Evolutionary conservation across 331 rosid genomes (phyloP), one percentile per base, ranked within the genome.

Genomic region (Rosa hybrid): DNA sequence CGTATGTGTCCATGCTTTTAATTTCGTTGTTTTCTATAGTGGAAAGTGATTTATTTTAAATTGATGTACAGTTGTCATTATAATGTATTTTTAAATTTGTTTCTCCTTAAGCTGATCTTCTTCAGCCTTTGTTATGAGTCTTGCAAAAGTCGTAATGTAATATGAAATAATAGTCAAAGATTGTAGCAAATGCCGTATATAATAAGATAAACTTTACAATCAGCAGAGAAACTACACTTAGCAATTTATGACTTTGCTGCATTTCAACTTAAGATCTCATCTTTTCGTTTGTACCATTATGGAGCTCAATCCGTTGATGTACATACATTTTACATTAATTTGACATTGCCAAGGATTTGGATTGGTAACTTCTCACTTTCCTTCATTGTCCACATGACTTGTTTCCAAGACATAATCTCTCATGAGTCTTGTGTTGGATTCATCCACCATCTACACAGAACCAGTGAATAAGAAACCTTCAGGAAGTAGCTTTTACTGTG

Each of bases 361-460:
- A 23, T 14, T 50, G 4, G 11, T 90, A 84, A 84, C 74, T 80
- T 84, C 49, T 84, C 90, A 23, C 63, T 81, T 80, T 85, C 90
- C 48, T 39, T 84, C 94, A n/a, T 69, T 77, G 76, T 90, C 97
- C 53, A 14, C 74, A 8, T 62, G 81, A 78, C 92, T 96, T 74
- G 93, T 91, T 87, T 93, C 99, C 6, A 74, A 79, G 70, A 95
- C 82, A 74, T 93, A 93, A 10, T 93, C 98, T 72, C 91, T 84
- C 98, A 92, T 95, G 50, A 92, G 81, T 80, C 84, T 86, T 12
- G 94, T 95, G 92, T 95, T 95, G 38, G 96, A 87, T 56, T 93
- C 90, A 30, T 83, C 74, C 54, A 88, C 97, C 94, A 86, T 93
- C 99, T 93, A 76, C 83, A 82, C 77, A 41, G 7, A 68, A 74